Conservation (phyloP, 495 filamentous ascomycete genomes). For the Daldinia concentrica region DNA sequence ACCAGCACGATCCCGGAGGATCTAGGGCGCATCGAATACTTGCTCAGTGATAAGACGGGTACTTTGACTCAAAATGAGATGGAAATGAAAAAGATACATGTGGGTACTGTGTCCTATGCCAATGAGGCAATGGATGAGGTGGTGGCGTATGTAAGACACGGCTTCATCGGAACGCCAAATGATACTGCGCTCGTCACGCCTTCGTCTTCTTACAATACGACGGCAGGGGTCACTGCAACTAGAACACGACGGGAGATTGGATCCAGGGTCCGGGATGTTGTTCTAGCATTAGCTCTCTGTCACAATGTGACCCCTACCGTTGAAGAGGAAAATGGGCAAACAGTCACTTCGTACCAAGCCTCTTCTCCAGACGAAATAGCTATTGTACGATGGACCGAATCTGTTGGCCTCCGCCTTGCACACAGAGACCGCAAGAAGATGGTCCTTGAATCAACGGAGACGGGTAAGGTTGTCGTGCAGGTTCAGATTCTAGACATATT, state of each 20-base stretch:
- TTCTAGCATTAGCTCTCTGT: conserved; percentile 90
- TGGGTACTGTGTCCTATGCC: conserved; percentile 96
- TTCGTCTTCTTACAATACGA: conserved; percentile 70
- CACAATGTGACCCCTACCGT: conserved; percentile 97
- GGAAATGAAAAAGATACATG: conserved; percentile 98
- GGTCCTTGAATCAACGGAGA: conserved; percentile 79
- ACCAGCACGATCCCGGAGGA: conserved; percentile 99
- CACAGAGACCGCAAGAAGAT: conserved; percentile 90
- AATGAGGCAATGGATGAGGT: conserved; percentile 99
- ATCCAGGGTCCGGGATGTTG: conserved; percentile 86
- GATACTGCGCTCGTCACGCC: conserved; percentile 71
- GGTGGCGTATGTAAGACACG: conserved; percentile 81
- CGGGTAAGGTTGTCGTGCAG: conserved; percentile 79
- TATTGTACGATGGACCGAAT: conserved; percentile 95
- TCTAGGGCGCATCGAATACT: conserved; percentile 92
- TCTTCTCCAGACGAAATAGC: conserved; percentile 98
- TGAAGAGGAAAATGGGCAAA: conserved; percentile 80
- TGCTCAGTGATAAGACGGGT: conserved; percentile 96
- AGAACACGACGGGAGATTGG: conserved; percentile 92
- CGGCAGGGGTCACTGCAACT: conserved; percentile 69
- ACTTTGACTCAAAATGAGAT: conserved; percentile 98
- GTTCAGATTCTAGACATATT: conserved; percentile 93
- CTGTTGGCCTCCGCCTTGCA: conserved; percentile 83
- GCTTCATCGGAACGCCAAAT: conserved; percentile 66
- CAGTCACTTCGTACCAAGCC: conserved; percentile 90